phyloP scores from a whole-genome alignment of 306 rosid genomes.

The Lablab purpureus region DNA sequence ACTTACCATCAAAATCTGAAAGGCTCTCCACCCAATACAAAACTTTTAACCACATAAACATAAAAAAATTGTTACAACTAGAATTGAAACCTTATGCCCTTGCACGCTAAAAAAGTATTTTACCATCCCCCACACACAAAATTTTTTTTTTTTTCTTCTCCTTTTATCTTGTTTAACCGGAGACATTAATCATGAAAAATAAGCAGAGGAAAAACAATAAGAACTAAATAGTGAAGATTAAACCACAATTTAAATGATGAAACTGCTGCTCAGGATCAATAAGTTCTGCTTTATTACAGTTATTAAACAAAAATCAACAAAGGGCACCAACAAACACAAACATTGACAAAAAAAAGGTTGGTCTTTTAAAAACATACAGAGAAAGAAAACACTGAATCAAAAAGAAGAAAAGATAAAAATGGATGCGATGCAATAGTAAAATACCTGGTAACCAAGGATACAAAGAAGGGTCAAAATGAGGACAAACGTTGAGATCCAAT shows the following conservation, averaged over 20 bases:
- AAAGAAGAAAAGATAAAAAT: neutral
- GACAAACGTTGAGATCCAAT: slow-evolving; percentile 73
- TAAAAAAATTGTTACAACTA: neutral
- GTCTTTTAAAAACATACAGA: no score
- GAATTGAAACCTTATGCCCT: slow-evolving; percentile 11
- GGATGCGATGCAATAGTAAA: neutral
- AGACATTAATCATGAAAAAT: neutral
- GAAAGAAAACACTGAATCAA: no score
- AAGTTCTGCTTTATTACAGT: neutral
- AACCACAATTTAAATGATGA: slow-evolving; percentile 1
- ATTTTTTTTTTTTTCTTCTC: neutral
- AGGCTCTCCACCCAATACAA: neutral
- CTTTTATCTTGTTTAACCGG: neutral
- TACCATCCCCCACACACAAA: neutral
- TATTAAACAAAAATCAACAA: neutral
- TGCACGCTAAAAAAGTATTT: neutral
- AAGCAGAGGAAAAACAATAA: neutral
- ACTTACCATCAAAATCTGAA: neutral
- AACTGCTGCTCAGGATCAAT: neutral
- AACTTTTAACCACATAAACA: neutral
- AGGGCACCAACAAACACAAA: neutral
- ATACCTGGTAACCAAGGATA: slow-evolving; percentile 75
- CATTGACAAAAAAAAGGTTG: no score
- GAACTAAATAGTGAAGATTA: neutral
- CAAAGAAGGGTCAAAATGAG: slow-evolving; percentile 61